These are phyloP conservation scores for Hawksworthiomyces lignivorus DNA, from an alignment of 2,329 filamentous ascomycete species.

Conservation along the genomic window DNA sequence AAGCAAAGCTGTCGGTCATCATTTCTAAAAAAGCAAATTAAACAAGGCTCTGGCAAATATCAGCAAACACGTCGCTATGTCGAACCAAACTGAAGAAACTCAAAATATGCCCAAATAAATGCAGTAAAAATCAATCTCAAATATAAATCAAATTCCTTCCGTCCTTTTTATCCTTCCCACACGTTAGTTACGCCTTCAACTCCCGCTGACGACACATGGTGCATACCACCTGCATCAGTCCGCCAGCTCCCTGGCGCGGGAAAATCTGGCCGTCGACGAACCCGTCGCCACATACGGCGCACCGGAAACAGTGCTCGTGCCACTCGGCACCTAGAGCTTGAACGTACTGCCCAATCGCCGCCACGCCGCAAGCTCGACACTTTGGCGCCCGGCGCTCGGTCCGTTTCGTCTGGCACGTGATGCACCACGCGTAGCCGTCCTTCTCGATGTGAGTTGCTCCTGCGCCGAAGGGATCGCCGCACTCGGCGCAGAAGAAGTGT, in stretches of 20 bases:
- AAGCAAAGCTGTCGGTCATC: too few species aligned
- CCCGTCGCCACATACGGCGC: slow-evolving; percentile 51
- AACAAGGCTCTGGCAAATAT: not conserved
- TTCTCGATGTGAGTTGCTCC: slow-evolving; percentile 76
- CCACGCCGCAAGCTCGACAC: slow-evolving; percentile 74
- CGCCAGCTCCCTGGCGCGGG: slow-evolving; percentile 41
- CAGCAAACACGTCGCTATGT: not conserved
- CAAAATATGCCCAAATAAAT: not conserved
- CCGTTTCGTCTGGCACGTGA: slow-evolving; percentile 83
- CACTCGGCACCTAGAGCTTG: slow-evolving; percentile 85
- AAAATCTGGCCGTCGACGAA: slow-evolving; percentile 62
- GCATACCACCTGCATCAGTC: slow-evolving; percentile 47
- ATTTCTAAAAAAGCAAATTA: not conserved
- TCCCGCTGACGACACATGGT: slow-evolving; percentile 53
- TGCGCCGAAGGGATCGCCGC: slow-evolving; percentile 83
- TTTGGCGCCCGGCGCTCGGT: slow-evolving; percentile 84
- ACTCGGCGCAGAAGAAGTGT: slow-evolving; percentile 98
- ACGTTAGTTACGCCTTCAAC: slow-evolving; percentile 40
- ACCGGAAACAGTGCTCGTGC: slow-evolving; percentile 89
- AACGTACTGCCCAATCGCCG: slow-evolving; percentile 84
- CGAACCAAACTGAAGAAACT: not conserved
- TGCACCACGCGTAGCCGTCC: slow-evolving; percentile 95
- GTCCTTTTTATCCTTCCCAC: slow-evolving; percentile 12
- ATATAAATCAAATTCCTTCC: not conserved
- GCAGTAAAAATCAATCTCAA: not conserved